A percentile compares a stretch with the other conserved stretches of the same genome.
phyloP scores from a whole-genome alignment of 495 filamentous ascomycete genomes.

The Pyrenopolyporus hunteri region DNA sequence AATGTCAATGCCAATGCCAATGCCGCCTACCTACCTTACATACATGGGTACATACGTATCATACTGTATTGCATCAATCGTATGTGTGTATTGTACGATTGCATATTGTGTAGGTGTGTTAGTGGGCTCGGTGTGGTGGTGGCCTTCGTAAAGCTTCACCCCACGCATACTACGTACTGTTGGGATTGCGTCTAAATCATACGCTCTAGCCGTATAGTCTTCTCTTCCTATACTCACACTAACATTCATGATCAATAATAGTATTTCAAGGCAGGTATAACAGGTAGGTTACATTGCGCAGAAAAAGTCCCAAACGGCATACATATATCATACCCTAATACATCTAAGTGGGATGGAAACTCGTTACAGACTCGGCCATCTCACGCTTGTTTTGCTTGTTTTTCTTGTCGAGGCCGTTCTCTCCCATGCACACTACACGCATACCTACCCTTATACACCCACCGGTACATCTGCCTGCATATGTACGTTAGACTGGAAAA shows the following conservation, averaged over 20 bases:
- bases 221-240: not conserved
- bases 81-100: too few relatives aligned
- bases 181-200: not conserved
- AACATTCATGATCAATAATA: not conserved
- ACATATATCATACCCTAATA: constrained; percentile 26
- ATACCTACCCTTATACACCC: constrained; percentile 3
- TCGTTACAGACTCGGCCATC: constrained; percentile 21
- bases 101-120: constrained; percentile 1
- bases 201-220: not conserved
- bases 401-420: constrained; percentile 21
- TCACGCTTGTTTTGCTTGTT: constrained; percentile 8
- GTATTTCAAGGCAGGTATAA: not conserved
- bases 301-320: constrained; percentile 26
- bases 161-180: not conserved
- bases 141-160: not conserved
- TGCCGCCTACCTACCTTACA: too few relatives aligned
- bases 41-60: not conserved
- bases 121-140: not conserved
- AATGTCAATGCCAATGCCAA: too few relatives aligned
- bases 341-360: constrained; percentile 23
- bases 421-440: constrained; percentile 29
- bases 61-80: too few relatives aligned
- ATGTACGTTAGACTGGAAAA: constrained; percentile 16
- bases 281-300: constrained; percentile 29
- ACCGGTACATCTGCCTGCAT: constrained; percentile 24